Evolutionary conservation across 306 rosid genomes (phyloP), one percentile per base, ranked within the genome.

Genomic region (Malus sylvestris): DNA sequence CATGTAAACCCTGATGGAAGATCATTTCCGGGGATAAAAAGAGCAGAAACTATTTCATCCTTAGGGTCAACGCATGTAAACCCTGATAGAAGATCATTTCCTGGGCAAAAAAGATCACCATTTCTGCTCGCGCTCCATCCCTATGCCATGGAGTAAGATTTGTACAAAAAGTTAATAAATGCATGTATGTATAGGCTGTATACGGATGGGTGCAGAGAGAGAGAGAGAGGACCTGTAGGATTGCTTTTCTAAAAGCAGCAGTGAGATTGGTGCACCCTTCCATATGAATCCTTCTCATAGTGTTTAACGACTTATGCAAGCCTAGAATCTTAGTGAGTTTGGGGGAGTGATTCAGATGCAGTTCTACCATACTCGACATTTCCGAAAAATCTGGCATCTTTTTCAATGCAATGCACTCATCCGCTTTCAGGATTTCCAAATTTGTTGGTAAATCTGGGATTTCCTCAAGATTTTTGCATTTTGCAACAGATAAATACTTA

Each of bases 151-250:
- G 5, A 11, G 1, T 9, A 45, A 45, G 35, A 13, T 22, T 5
- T 32, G 1, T 5, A 11, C 15, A 12, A 27, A 4, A 12, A 12
- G 8, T 2, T 12, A 0, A 27, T 61, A 18, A 6, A 10, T 25
- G 66, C 8, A 12, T 60, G 10, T 60, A 4, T 12, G 27, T 13
- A 25, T 1, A 23, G 1, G 9, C 19, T 35, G 40, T 35, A 35
- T 6, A 6, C 40, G 40, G 69, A n/a, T 18, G n/a, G 71, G 10
- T 30, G 5, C 57, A 40, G 55, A n/a, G 35, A 68, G 68, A n/a
- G 71, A 68, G 68, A 63, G 72, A 23, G 35, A 67, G 51, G 23
- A 83, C 84, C 82, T 69, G 67, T 8, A 68, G 40, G 45, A 84
- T 42, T 68, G 23, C 73, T 19, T 51, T 68, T 14, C 57, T 76